phyloP scores from a whole-genome alignment of 2,329 filamentous ascomycete genomes.

The Apiospora arundinis region DNA sequence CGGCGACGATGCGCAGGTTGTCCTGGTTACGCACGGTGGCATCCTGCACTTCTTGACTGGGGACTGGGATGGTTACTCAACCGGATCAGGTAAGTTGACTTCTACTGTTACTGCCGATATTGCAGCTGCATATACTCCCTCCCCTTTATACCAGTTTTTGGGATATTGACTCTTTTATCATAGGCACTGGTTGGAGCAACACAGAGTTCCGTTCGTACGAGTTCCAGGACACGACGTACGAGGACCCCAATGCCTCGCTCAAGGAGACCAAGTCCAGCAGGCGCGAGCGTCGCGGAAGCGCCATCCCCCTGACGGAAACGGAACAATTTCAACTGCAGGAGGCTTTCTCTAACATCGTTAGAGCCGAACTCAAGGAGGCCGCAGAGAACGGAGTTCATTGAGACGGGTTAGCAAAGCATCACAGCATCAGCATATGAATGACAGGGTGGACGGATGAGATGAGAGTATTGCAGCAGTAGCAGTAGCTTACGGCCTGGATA shows the following conservation, averaged over 20 bases:
- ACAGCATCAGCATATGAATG: not conserved
- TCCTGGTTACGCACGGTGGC: constrained; percentile 82
- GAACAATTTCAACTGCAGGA: constrained; percentile 54
- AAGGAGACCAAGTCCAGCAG: constrained; percentile 57
- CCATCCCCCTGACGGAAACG: constrained; percentile 47
- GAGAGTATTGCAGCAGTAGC: too few species aligned
- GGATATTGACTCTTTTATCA: not conserved
- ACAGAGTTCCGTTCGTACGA: constrained; percentile 74
- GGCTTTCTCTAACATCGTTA: constrained; percentile 39
- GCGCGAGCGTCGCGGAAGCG: constrained; percentile 49
- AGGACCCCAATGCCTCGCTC: constrained; percentile 54
- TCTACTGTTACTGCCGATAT: not conserved
- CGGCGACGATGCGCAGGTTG: constrained; percentile 66
- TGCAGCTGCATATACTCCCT: not conserved
- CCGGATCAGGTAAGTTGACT: constrained; percentile 45
- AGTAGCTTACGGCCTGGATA: not conserved
- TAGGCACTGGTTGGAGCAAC: constrained; percentile 77
- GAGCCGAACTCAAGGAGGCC: constrained; percentile 12
- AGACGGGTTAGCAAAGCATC: not conserved
- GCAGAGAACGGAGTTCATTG: not conserved
- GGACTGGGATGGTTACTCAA: constrained; percentile 67
- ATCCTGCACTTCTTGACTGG: constrained; percentile 86
- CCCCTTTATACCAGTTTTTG: not conserved
- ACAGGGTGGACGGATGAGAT: not conserved
- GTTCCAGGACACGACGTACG: constrained; percentile 61